Base-by-base conservation (phyloP, 2,329 filamentous ascomycete species). In the Talaromyces atroroseus region DNA sequence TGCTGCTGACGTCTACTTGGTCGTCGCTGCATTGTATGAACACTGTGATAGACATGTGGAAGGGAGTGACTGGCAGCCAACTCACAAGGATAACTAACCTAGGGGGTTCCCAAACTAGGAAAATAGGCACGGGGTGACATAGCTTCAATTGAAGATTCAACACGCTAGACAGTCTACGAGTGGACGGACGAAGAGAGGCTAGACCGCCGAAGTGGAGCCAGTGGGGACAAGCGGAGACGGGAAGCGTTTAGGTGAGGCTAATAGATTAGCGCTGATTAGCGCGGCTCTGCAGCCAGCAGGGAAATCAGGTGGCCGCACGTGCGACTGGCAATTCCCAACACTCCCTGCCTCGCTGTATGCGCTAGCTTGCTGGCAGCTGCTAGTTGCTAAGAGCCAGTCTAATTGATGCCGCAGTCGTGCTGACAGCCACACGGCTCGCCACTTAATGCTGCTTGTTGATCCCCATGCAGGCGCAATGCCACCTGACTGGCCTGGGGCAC, bases 11-110 rank as follows among this genome's bases (percentile, higher is more conserved):
- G 45, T 24, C 21, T 49, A 23, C 52, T 54, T 34, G 24, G 52
- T 49, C 52, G 32, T 29, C 52, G 52, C 38, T 54, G 52, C 52
- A 54, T 54, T 24, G 45, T 48, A 44, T 26, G 12, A 32, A 24
- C 32, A 12, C 32, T 8, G 20, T 7, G n/a, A 21, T 10, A 23
- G n/a, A 20, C 26, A 46, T 24, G n/a, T 52, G 26, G 24, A 45
- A 18, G 12, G 20, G 36, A 40, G 5, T 29, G 32, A 16, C 5
- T 36, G 32, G 32, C 32, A 16, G 14, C 14, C 6, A 36, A 16
- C 16, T 16, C 8, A 10, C 32, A 36, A 14, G 32, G 8, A 36
- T 8, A 14, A 3, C 11, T 34, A 12, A 34, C 8, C 32, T 36
- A 11, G 29, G 10, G 10, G 24, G 16, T 44, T 23, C 34, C 49